Conservation (phyloP, 352 stramenopile species). For the Thraustotheca clavata region DNA sequence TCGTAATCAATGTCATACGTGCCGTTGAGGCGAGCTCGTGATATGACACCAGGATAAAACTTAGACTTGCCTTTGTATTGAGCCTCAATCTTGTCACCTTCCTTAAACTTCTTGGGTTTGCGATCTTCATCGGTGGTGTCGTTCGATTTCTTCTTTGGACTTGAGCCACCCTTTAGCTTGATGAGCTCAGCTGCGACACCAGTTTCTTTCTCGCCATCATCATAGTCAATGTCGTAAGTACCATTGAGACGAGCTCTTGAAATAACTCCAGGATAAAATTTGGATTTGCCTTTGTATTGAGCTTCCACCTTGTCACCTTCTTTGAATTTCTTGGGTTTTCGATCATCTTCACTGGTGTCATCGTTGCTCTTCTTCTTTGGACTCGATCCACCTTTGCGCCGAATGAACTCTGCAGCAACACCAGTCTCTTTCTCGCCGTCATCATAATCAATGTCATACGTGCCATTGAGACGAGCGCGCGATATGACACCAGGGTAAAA, state of each 20-base stretch:
- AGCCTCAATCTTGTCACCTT: slow-evolving; percentile 22
- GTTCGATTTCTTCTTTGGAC: slow-evolving; percentile 4
- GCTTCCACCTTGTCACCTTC: slow-evolving; percentile 33
- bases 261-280: slow-evolving; percentile 34
- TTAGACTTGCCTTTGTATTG: slow-evolving; percentile 23
- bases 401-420: slow-evolving; percentile 32
- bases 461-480: slow-evolving; percentile 41
- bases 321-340: slow-evolving; percentile 28
- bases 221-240: slow-evolving; percentile 42
- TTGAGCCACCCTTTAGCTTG: not conserved
- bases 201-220: slow-evolving; percentile 39
- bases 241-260: slow-evolving; percentile 29
- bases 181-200: slow-evolving; percentile 24
- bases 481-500: slow-evolving; percentile 48
- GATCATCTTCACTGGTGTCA: slow-evolving; percentile 15
- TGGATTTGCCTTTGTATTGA: slow-evolving; percentile 28
- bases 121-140: slow-evolving; percentile 16
- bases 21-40: slow-evolving; percentile 6
- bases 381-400: slow-evolving; percentile 31
- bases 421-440: slow-evolving; percentile 42
- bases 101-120: slow-evolving; percentile 21
- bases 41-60: slow-evolving; percentile 26
- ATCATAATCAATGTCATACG: slow-evolving; percentile 45
- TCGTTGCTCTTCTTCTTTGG: slow-evolving; percentile 18
- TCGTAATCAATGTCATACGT: slow-evolving; percentile 41